Base-by-base conservation (phyloP, 805 yeast genomes). In the Yamadazyma insecticola region DNA sequence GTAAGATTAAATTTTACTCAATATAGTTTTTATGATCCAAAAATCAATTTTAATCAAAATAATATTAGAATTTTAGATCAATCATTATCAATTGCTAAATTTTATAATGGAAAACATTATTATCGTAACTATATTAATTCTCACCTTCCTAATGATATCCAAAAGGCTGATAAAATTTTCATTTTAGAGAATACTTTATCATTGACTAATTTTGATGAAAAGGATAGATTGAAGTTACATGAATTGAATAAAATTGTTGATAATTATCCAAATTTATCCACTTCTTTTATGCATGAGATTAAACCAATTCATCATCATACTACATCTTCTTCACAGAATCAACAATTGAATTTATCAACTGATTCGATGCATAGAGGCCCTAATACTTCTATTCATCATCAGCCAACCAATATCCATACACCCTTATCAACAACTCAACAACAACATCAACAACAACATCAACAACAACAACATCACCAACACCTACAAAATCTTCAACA, bases 1-100 rank as follows among this genome's bases (percentile, higher is more conserved):
- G 49, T 60, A 9, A 56, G 72, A 32, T 51, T 68, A 26, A 70
- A 68, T 41, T 69, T 70, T 45, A 57, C 67, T 22, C 72, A 55
- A 42, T 62, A 60, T 37, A 57, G 58, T 22, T 48, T 59, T 21
- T 63, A 56, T 39, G 53, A 60, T 29, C 70, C 68, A 4, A 44
- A 44, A 13, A 42, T 37, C 15, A 24, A 22, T 6, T 15, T 17
- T 18, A 39, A 30, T 4, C 12, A 20, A 8, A 35, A 28, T 12
- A 17, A 26, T 10, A 16, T 42, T 31, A 47, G 50, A 16, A 41
- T 65, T n/a, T 33, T 67, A 30, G 74, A 67, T 41, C 72, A 67
- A 37, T 62, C 69, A 8, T 50, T 67, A 9, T 63, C 70, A 2
- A 55, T 66, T 11, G 67, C 71, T 2, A 53, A 61, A 10, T 46